phyloP scores from a whole-genome alignment of 2,329 filamentous ascomycete genomes.

The Alternaria atra region DNA sequence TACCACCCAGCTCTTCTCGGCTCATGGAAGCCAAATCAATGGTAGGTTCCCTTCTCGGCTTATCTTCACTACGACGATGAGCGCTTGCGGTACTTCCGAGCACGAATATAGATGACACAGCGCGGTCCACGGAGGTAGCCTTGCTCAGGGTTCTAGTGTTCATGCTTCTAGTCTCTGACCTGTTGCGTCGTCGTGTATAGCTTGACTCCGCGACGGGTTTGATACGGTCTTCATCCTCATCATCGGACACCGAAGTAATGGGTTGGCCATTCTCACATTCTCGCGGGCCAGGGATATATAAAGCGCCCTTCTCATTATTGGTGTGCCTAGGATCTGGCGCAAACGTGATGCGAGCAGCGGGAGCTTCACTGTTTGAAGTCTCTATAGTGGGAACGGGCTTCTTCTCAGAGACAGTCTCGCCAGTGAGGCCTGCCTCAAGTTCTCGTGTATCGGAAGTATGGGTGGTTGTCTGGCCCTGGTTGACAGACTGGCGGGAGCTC shows the following conservation, averaged over 20 bases:
- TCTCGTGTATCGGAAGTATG: slow-evolving; percentile 3
- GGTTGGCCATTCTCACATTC: slow-evolving; percentile 14
- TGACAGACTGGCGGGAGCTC: neutral
- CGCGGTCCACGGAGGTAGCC: slow-evolving; percentile 51
- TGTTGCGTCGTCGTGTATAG: slow-evolving; percentile 12
- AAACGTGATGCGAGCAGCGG: slow-evolving; percentile 11
- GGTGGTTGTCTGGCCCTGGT: neutral
- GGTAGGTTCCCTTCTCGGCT: slow-evolving; percentile 53
- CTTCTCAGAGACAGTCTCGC: slow-evolving; percentile 12
- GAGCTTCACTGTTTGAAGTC: neutral
- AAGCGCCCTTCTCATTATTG: slow-evolving; percentile 1
- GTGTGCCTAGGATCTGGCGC: slow-evolving; percentile 9
- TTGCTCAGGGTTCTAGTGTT: slow-evolving; percentile 34
- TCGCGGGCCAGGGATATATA: slow-evolving; percentile 13
- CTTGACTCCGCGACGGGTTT: slow-evolving; percentile 8
- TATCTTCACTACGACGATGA: slow-evolving; percentile 24
- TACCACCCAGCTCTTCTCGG: slow-evolving; percentile 87
- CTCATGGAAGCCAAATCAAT: slow-evolving; percentile 54
- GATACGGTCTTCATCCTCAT: slow-evolving; percentile 20
- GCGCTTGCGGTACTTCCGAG: slow-evolving; percentile 70
- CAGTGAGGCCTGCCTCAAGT: slow-evolving; percentile 13
- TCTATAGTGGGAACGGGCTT: neutral
- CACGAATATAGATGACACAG: slow-evolving; percentile 55
- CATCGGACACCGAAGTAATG: neutral
- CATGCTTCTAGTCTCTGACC: slow-evolving; percentile 26